Evolutionary conservation across 2,329 filamentous ascomycete genomes (phyloP).

Genomic region (Verticillium alfalfae): DNA sequence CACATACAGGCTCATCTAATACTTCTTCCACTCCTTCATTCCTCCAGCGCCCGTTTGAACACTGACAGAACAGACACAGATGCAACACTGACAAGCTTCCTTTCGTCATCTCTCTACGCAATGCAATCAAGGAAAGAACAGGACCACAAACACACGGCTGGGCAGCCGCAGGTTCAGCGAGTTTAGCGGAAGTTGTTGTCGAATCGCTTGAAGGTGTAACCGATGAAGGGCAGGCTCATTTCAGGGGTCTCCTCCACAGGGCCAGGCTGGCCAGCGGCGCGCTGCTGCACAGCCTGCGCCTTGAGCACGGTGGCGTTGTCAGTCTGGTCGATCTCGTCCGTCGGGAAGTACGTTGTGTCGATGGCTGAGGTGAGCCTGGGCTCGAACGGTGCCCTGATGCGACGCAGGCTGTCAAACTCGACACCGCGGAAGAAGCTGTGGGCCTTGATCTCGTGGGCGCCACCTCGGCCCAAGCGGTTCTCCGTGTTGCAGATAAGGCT

Average conservation of each 20-base stretch:
- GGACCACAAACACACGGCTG: background rate
- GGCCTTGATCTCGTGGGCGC: conserved; percentile 85
- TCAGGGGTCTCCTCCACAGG: conserved; percentile 74
- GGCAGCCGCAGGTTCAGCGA: no score
- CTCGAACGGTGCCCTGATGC: conserved; percentile 93
- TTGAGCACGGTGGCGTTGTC: conserved; percentile 85
- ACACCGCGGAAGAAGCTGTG: conserved; percentile 97
- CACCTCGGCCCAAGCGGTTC: conserved; percentile 81
- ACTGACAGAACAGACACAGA: background rate
- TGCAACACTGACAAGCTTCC: background rate
- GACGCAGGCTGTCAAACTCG: conserved; percentile 86
- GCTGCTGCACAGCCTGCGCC: conserved; percentile 71
- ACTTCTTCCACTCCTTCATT: background rate
- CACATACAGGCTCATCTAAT: background rate
- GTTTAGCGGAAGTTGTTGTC: conserved; percentile 61
- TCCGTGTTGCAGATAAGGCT: conserved; percentile 93
- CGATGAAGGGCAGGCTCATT: conserved; percentile 93
- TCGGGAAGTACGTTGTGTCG: conserved; percentile 98
- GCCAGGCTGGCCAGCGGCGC: conserved; percentile 33
- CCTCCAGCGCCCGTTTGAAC: background rate
- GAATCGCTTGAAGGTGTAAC: conserved; percentile 97
- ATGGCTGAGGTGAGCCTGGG: conserved; percentile 88
- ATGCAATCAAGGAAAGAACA: background rate
- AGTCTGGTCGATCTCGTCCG: conserved; percentile 95
- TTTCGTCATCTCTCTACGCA: background rate